A percentile compares a stretch with the other conserved stretches of the same genome.
These are phyloP conservation scores for Comarum palustre DNA, from an alignment of 306 rosid species.

Conservation along the genomic window DNA sequence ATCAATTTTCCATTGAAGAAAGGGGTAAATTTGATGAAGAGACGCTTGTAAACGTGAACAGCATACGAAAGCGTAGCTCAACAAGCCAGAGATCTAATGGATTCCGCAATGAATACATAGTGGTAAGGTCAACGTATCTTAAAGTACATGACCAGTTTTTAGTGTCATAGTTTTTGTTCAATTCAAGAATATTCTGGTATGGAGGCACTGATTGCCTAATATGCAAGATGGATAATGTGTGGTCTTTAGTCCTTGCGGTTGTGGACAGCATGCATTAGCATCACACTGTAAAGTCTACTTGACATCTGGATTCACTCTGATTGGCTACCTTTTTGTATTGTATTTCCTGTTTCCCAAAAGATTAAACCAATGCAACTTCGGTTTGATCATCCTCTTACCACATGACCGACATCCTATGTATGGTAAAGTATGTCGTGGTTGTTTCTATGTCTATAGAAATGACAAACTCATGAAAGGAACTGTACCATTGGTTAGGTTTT, in stretches of 20 bases:
- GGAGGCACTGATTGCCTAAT: neutral
- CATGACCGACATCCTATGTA: neutral
- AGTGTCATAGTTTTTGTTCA: neutral
- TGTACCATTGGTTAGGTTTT: neutral
- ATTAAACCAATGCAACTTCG: neutral
- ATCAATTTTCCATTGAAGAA: slow-evolving; percentile 95
- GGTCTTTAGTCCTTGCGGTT: neutral
- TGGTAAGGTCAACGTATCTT: slow-evolving; percentile 47
- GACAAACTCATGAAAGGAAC: neutral
- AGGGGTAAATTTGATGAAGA: slow-evolving; percentile 98
- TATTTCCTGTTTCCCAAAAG: neutral
- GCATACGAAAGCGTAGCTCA: slow-evolving; percentile 63
- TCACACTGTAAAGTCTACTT: neutral
- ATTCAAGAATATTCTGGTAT: neutral
- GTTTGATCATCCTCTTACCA: neutral
- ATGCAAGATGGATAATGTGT: neutral
- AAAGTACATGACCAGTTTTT: neutral
- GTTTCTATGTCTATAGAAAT: neutral
- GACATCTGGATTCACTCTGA: neutral
- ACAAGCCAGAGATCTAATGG: slow-evolving; percentile 71
- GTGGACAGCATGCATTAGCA: neutral
- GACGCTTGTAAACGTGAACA: slow-evolving; percentile 90
- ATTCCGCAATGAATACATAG: slow-evolving; percentile 93
- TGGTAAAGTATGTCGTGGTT: neutral
- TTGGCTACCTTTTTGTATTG: neutral